A percentile compares a stretch with the other conserved stretches of the same genome.
Conservation (phyloP, 2,329 filamentous ascomycete species). For the Aspergillus ruber region DNA sequence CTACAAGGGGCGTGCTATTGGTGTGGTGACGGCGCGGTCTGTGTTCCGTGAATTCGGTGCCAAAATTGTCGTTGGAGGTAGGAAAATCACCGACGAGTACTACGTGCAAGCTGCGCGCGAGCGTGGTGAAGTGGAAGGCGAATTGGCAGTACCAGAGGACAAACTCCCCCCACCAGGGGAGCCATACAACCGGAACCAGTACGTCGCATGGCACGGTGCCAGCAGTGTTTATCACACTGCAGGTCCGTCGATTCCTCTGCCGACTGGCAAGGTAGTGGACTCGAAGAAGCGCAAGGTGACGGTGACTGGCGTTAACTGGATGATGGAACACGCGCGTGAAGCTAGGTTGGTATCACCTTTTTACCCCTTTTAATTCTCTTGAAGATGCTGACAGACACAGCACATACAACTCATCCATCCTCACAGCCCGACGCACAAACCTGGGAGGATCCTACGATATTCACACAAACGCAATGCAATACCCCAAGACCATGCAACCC, state of each 20-base stretch:
- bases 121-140: conserved; percentile 76
- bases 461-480: conserved; percentile 88
- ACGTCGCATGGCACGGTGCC: conserved; percentile 96
- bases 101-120: conserved; percentile 67
- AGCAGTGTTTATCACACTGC: conserved; percentile 91
- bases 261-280: conserved; percentile 65
- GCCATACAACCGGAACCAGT: conserved; percentile 97
- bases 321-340: conserved; percentile 85
- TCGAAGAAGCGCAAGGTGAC: conserved; percentile 78
- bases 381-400: conserved; percentile 41
- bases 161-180: conserved; percentile 66
- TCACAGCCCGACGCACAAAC: conserved; percentile 61
- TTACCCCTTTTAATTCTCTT: neutral
- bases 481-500: conserved; percentile 80
- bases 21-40: conserved; percentile 90
- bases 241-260: conserved; percentile 67
- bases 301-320: conserved; percentile 93
- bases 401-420: conserved; percentile 73
- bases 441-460: conserved; percentile 79
- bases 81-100: conserved; percentile 83
- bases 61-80: conserved; percentile 85
- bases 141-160: conserved; percentile 86
- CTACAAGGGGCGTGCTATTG: conserved; percentile 96
- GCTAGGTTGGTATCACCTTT: conserved; percentile 60
- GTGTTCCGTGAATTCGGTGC: conserved; percentile 97